A percentile compares a stretch with the other conserved stretches of the same genome.
These are phyloP conservation scores for Trypanosoma grayi DNA, from an alignment of 208 protist species.

Conservation along the genomic window DNA sequence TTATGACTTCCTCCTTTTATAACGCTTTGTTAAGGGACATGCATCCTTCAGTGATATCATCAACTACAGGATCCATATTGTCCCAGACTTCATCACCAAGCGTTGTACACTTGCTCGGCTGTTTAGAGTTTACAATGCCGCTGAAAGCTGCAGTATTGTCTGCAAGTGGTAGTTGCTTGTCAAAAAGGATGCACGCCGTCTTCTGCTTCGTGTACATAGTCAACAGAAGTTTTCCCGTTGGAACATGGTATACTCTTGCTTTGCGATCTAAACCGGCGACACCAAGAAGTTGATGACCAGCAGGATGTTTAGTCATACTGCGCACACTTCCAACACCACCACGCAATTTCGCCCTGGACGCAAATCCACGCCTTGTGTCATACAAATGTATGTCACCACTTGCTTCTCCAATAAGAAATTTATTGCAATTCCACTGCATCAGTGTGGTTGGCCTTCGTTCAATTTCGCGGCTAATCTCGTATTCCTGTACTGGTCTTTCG, in stretches of 20 bases:
- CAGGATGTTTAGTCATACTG: conserved; percentile 79
- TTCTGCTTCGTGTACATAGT: conserved; percentile 78
- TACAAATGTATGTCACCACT: conserved; percentile 85
- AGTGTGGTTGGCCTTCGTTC: conserved; percentile 71
- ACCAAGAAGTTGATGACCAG: conserved; percentile 74
- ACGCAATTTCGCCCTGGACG: conserved; percentile 71
- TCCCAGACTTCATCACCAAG: conserved; percentile 82
- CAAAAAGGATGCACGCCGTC: conserved; percentile 59
- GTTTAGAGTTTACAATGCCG: conserved; percentile 62
- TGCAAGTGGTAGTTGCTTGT: conserved; percentile 51
- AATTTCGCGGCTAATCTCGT: conserved; percentile 77
- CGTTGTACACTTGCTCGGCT: conserved; percentile 48
- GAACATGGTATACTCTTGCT: conserved; percentile 78
- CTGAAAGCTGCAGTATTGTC: conserved; percentile 68
- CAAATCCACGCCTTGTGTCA: conserved; percentile 81
- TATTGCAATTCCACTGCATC: conserved; percentile 85
- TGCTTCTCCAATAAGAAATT: conserved; percentile 82
- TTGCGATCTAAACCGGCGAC: conserved; percentile 77
- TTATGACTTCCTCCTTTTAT: conserved; percentile 5
- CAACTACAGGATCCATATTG: conserved; percentile 83
- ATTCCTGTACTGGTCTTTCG: conserved; percentile 76
- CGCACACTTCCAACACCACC: conserved; percentile 84
- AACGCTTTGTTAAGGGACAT: not conserved
- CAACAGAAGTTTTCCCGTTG: conserved; percentile 72
- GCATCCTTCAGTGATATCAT: conserved; percentile 50